Evolutionary conservation across 768 basidiomycete species (phyloP).

Genomic region (Kwoniella sp.): DNA sequence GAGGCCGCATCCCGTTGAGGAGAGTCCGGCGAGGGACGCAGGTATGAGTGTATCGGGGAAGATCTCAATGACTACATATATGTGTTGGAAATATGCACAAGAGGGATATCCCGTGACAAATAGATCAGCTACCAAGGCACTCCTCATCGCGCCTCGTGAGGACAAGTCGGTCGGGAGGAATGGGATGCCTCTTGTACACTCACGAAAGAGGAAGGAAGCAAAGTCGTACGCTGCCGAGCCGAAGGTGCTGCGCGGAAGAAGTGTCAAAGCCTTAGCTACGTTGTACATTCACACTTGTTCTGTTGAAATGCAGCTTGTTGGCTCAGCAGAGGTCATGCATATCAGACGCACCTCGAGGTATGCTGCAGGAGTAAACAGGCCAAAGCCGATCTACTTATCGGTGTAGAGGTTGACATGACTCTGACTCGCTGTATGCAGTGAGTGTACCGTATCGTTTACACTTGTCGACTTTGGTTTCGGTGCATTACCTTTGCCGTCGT

Average conservation of each 20-base stretch:
- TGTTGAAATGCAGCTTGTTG: too few relatives aligned
- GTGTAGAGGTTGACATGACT: constrained; percentile 3
- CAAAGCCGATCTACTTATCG: constrained; percentile 12
- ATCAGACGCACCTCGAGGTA: constrained; percentile 26
- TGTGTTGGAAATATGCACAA: too few relatives aligned
- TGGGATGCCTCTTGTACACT: not conserved
- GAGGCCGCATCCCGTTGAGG: constrained; percentile 41
- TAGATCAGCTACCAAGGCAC: too few relatives aligned
- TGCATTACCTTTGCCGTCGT: too few relatives aligned
- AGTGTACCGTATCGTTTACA: not conserved
- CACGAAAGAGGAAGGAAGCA: constrained; percentile 25
- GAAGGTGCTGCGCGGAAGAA: constrained; percentile 7
- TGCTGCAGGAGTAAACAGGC: constrained; percentile 37
- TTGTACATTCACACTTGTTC: too few relatives aligned
- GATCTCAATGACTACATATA: constrained; percentile 46
- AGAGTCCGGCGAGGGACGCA: constrained; percentile 49
- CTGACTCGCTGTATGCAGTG: not conserved
- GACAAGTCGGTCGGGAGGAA: not conserved
- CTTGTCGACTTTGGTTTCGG: not conserved
- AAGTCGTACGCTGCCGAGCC: constrained; percentile 21
- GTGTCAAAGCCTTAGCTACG: too few relatives aligned
- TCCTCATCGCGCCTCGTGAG: not conserved
- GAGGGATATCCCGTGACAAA: constrained; percentile 20
- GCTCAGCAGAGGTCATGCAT: not conserved
- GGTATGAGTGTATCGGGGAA: constrained; percentile 53